phyloP scores from a whole-genome alignment of 371 early-diverging fungal genomes.

The Chytridiales sp. region DNA sequence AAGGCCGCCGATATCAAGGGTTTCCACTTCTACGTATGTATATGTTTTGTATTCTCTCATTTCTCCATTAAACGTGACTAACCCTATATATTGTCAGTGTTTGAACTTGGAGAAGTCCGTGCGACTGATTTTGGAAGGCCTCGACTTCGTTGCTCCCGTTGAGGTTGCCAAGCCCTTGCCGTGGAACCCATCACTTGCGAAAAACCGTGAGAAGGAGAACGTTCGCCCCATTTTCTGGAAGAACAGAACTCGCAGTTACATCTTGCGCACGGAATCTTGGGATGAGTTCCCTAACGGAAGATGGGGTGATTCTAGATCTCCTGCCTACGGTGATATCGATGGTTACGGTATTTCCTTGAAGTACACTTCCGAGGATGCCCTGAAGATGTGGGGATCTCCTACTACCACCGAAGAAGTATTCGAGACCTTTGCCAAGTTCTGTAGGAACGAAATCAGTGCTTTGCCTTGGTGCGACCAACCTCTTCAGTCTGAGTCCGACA shows the following conservation, averaged over 20 bases:
- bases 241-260: constrained; percentile 89
- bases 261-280: constrained; percentile 92
- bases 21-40: constrained; percentile 57
- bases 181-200: constrained; percentile 84
- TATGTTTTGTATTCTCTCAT: not conserved
- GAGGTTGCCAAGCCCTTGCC: constrained; percentile 85
- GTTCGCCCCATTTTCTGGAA: constrained; percentile 98
- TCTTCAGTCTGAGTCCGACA: constrained; percentile 76
- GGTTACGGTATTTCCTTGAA: constrained; percentile 85
- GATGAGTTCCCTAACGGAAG: constrained; percentile 98
- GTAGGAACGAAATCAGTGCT: constrained; percentile 68
- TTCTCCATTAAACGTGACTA: not conserved
- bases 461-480: constrained; percentile 94
- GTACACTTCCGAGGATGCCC: constrained; percentile 49
- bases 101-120: constrained; percentile 87
- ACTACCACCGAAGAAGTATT: constrained; percentile 64
- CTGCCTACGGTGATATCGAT: constrained; percentile 92
- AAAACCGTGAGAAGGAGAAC: constrained; percentile 87
- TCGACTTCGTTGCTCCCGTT: constrained; percentile 67
- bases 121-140: constrained; percentile 78
- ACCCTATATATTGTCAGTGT: not conserved
- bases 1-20: constrained; percentile 64
- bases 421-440: constrained; percentile 78
- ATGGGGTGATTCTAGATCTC: constrained; percentile 95
- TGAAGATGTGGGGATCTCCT: constrained; percentile 82